Evolutionary conservation across 768 basidiomycete species (phyloP), one percentile per base, ranked within the genome.

Genomic region (Mycena crocata): DNA sequence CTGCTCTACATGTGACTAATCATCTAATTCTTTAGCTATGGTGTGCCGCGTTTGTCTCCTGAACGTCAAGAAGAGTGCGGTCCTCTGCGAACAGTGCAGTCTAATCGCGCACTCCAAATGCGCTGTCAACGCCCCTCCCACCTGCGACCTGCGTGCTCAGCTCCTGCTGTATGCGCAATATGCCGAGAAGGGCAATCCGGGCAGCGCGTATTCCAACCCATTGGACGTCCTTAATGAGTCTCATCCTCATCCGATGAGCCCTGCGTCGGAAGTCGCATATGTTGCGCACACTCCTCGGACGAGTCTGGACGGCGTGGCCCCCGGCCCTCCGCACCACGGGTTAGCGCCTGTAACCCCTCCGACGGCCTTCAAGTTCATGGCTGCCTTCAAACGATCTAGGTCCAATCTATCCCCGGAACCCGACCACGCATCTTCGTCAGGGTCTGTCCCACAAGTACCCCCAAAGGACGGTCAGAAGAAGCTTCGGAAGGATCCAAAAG

Each of bases 41-140:
- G 80, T 86, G 3, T 98, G 96, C 79, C 87, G 94, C 40, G 91
- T 98, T 19, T 98, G 96, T 77, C 84, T 89, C 63, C 80, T 84
- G 42, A 86, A 84, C 66, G 91, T 94, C 71, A 96, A 94, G 85
- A 95, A 92, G 79, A 90, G 85, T 61, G 95, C 93, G 1, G 91
- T 96, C 12, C 83, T 98, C 9, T 98, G 96, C 74, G 90, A 92
- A 42, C 89, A 90, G 68, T 98, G 96, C 81, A 95, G 91, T 70
- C 86, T 98, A 65, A 93, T 98, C 66, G 89, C 91, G 28, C 96
- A 98, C 76, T 81, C 89, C 26, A 91, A 90, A 74, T 95, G 94
- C 71, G 87, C 89, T 0, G 71, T 78, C 37, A 88, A 90, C 65
- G 91, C 94, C 1, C 89, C 93, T 12, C 90, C 90, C 6, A 93